Percentiles rank a stretch among this genome's conserved stretches.
Conservation (phyloP, 106 monocot genomes). For the Dendrobium huoshanense region DNA sequence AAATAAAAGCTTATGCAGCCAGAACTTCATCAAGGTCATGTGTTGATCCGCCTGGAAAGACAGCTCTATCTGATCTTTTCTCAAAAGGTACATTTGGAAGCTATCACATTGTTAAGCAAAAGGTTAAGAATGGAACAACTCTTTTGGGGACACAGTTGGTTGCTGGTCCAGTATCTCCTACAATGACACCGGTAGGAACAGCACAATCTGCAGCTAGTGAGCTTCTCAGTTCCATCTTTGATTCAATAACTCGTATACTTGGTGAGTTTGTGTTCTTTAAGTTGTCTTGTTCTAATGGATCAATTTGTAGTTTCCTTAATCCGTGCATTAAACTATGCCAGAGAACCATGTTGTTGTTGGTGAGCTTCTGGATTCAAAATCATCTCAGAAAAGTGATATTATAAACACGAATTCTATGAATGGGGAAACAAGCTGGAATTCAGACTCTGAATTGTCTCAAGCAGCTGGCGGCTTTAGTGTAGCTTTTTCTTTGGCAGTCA, state of each 20-base stretch:
- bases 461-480: constrained; percentile 89
- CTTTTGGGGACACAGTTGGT: constrained; percentile 35
- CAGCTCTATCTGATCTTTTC: constrained; percentile 25
- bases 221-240: constrained; percentile 64
- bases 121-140: constrained; percentile 55
- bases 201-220: constrained; percentile 74
- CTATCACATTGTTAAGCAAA: constrained; percentile 45
- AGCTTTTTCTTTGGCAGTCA: constrained; percentile 79
- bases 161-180: constrained; percentile 81
- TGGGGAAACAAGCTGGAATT: constrained; percentile 64
- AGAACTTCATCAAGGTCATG: constrained; percentile 33
- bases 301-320: constrained; percentile 13
- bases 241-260: constrained; percentile 62
- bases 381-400: constrained; percentile 54
- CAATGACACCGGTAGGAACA: constrained; percentile 68
- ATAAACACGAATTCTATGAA: constrained; percentile 45
- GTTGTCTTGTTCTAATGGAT: neutral
- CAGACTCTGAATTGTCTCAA: constrained; percentile 80
- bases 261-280: constrained; percentile 39
- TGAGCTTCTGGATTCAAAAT: constrained; percentile 89
- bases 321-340: constrained; percentile 22
- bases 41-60: constrained; percentile 28
- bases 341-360: constrained; percentile 93
- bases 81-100: constrained; percentile 47
- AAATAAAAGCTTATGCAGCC: constrained; percentile 53